Conservation (phyloP, 495 filamentous ascomycete genomes). For the Penicillium lagena region DNA sequence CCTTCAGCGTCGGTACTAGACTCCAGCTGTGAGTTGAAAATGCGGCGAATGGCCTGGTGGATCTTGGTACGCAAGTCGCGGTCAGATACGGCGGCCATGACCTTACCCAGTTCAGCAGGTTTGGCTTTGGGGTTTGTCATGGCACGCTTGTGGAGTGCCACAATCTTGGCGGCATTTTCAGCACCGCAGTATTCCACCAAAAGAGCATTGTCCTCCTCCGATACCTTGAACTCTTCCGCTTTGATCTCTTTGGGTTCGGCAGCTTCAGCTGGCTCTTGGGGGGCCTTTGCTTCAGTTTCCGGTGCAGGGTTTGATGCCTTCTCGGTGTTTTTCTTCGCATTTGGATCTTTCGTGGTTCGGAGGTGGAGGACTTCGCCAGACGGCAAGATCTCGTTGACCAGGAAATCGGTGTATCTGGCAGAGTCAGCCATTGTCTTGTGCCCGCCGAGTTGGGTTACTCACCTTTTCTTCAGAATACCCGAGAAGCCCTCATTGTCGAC, state of each 20-base stretch:
- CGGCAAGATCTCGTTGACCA: slow-evolving; percentile 84
- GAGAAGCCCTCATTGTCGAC: slow-evolving; percentile 42
- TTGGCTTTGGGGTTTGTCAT: slow-evolving; percentile 31
- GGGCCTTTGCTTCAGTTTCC: slow-evolving; percentile 1
- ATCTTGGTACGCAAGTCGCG: slow-evolving; percentile 56
- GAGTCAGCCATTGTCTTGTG: slow-evolving; percentile 1
- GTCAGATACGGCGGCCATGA: slow-evolving; percentile 44
- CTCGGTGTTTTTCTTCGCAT: slow-evolving; percentile 1
- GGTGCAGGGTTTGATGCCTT: slow-evolving; percentile 2
- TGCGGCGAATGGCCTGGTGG: slow-evolving; percentile 59
- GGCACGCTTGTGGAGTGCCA: slow-evolving; percentile 40
- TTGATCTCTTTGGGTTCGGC: slow-evolving; percentile 3
- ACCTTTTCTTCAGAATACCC: slow-evolving; percentile 56
- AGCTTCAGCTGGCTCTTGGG: not conserved
- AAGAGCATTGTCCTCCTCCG: slow-evolving; percentile 38
- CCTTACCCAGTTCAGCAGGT: slow-evolving; percentile 33
- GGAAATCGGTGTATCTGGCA: slow-evolving; percentile 83
- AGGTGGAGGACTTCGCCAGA: slow-evolving; percentile 78
- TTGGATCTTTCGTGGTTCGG: slow-evolving; percentile 30
- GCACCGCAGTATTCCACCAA: slow-evolving; percentile 40
- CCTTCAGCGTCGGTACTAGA: slow-evolving; percentile 53
- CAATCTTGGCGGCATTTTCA: slow-evolving; percentile 30
- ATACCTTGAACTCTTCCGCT: slow-evolving; percentile 27
- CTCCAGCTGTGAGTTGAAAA: slow-evolving; percentile 63
- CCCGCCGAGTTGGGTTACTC: not conserved